A percentile compares a stretch with the other conserved stretches of the same genome.
These are phyloP conservation scores for Physaria fendleri DNA, from an alignment of 345 rosid genomes.

Conservation along the genomic window DNA sequence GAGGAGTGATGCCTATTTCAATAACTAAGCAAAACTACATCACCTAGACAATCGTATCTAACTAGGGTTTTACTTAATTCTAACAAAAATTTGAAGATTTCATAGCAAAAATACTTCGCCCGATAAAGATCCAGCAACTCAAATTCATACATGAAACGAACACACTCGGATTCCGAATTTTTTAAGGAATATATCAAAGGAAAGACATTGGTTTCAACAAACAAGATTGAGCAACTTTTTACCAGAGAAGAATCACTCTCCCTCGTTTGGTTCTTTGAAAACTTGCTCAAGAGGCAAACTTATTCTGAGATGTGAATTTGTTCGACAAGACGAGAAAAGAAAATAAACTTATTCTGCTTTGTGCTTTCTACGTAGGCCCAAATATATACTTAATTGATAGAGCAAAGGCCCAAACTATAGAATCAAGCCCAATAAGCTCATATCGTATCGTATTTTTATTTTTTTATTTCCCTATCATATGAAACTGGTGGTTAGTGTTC, in stretches of 20 bases:
- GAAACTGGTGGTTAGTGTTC: too few species aligned
- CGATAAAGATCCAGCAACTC: conserved; percentile 9
- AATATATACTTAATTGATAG: neutral
- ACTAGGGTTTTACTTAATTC: conserved; percentile 1
- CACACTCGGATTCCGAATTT: neutral
- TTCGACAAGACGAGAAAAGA: conserved; percentile 17
- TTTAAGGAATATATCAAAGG: neutral
- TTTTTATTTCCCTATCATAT: too few species aligned
- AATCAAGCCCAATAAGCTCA: neutral
- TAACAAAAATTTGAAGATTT: neutral
- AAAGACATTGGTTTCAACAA: neutral
- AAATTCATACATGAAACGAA: neutral
- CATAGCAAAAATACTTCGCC: neutral
- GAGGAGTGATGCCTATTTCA: too few species aligned
- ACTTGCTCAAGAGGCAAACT: neutral
- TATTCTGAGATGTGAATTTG: conserved; percentile 20
- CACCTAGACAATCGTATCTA: neutral
- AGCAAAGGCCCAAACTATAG: neutral
- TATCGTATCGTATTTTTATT: too few species aligned
- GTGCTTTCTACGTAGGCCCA: neutral
- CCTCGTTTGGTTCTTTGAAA: neutral
- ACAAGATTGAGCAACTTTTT: neutral
- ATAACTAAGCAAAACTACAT: neutral
- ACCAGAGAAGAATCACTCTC: conserved; percentile 3
- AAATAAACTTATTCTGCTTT: neutral